Evolutionary conservation across 768 basidiomycete species (phyloP).

Genomic region (Crassisporium funariophilum): DNA sequence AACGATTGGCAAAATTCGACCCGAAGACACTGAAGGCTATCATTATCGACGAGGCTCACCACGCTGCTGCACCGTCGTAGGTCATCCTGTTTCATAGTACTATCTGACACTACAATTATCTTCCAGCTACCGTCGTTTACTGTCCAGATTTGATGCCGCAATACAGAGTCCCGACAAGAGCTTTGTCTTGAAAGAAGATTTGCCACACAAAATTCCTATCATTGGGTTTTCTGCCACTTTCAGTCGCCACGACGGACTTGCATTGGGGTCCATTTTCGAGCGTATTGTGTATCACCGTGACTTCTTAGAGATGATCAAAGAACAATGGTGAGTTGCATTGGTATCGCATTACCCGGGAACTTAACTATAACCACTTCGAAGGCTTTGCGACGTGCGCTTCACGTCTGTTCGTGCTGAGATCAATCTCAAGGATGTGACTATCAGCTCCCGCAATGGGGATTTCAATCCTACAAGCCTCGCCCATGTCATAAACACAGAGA

Average conservation of each 20-base stretch:
- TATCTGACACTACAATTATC: background rate
- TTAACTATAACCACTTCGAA: constrained; percentile 25
- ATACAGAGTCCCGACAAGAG: constrained; percentile 55
- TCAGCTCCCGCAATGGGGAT: constrained; percentile 75
- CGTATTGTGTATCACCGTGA: constrained; percentile 91
- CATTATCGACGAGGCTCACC: constrained; percentile 93
- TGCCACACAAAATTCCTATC: constrained; percentile 66
- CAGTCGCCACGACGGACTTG: constrained; percentile 86
- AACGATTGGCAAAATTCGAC: constrained; percentile 75
- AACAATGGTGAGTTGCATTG: constrained; percentile 64
- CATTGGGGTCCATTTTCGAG: constrained; percentile 87
- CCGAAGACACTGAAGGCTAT: constrained; percentile 68
- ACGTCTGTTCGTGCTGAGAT: constrained; percentile 80
- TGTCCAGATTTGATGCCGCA: constrained; percentile 80
- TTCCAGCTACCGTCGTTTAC: constrained; percentile 71
- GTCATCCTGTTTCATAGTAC: constrained; percentile 23
- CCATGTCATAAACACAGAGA: constrained; percentile 77
- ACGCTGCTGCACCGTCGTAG: constrained; percentile 90
- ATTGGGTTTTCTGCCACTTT: constrained; percentile 97
- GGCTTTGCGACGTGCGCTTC: constrained; percentile 87
- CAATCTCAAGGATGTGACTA: constrained; percentile 63
- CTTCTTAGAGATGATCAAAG: constrained; percentile 90
- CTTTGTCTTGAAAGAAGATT: constrained; percentile 33
- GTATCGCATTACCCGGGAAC: background rate
- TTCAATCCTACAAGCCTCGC: constrained; percentile 80